Conservation (phyloP, 805 yeast species). For the Hanseniaspora mollemarum region DNA sequence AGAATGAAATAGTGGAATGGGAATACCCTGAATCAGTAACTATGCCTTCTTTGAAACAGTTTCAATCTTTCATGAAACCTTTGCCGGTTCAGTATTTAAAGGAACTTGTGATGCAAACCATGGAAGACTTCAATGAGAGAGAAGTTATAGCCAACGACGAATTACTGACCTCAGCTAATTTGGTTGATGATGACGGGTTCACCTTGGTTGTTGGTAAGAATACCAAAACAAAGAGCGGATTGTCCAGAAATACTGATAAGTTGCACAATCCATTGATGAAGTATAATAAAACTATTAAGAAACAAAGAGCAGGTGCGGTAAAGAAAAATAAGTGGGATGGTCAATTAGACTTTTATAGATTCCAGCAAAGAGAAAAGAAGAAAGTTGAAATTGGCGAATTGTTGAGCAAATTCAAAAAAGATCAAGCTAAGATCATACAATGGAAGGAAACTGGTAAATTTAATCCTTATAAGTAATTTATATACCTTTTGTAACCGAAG, state of each 20-base stretch:
- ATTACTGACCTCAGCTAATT: slow-evolving; percentile 42
- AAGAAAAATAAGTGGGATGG: slow-evolving; percentile 49
- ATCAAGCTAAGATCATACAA: slow-evolving; percentile 69
- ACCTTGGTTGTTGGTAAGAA: slow-evolving; percentile 81
- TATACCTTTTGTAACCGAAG: neutral
- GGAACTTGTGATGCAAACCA: slow-evolving; percentile 45
- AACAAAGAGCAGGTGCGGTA: slow-evolving; percentile 32
- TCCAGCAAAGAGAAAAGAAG: slow-evolving; percentile 88
- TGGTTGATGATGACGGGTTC: slow-evolving; percentile 89
- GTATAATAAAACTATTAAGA: slow-evolving; percentile 31
- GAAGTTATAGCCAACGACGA: slow-evolving; percentile 54
- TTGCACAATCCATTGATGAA: slow-evolving; percentile 37
- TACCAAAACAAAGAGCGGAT: slow-evolving; percentile 44
- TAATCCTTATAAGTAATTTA: slow-evolving; percentile 53
- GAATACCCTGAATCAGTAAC: slow-evolving; percentile 18
- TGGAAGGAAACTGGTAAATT: slow-evolving; percentile 76
- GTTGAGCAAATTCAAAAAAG: slow-evolving; percentile 72
- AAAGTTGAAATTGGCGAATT: slow-evolving; percentile 85
- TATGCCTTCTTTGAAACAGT: slow-evolving; percentile 33
- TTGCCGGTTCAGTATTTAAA: slow-evolving; percentile 42
- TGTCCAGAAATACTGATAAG: slow-evolving; percentile 27
- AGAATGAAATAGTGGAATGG: slow-evolving; percentile 30
- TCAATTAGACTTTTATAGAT: slow-evolving; percentile 85
- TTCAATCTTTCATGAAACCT: slow-evolving; percentile 35
- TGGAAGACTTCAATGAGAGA: slow-evolving; percentile 55